Conservation (phyloP, 2,329 filamentous ascomycete species). For the Nannizziopsis barbatae region DNA sequence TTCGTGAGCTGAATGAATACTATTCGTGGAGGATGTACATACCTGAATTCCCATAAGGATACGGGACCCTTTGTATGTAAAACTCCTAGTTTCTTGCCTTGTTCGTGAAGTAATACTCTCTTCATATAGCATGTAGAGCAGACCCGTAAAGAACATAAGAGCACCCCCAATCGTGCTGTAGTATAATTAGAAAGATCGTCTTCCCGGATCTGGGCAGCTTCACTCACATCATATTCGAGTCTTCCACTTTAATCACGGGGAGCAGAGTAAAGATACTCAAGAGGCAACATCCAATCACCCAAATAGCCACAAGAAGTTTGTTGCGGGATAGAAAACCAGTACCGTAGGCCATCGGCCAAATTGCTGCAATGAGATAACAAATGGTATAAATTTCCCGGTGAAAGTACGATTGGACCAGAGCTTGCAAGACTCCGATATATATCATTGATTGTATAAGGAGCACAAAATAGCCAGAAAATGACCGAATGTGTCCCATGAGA, state of each 20-base stretch:
- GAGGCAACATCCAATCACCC: conserved; percentile 62
- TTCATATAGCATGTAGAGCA: conserved; percentile 71
- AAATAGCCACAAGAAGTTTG: conserved; percentile 52
- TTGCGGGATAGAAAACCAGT: conserved; percentile 59
- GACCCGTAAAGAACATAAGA: conserved; percentile 64
- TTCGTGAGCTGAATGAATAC: conserved; percentile 8
- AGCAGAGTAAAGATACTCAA: conserved; percentile 91
- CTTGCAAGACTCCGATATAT: conserved; percentile 67
- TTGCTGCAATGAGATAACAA: conserved; percentile 61
- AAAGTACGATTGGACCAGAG: conserved; percentile 81
- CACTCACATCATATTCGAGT: conserved; percentile 59
- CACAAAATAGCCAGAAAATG: conserved; percentile 45
- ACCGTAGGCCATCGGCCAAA: conserved; percentile 72
- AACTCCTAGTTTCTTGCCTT: conserved; percentile 13
- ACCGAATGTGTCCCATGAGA: conserved; percentile 58
- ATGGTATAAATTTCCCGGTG: conserved; percentile 75
- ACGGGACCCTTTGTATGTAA: conserved; percentile 28
- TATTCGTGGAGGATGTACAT: conserved; percentile 6
- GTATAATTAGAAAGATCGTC: conserved; percentile 15
- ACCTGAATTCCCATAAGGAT: conserved; percentile 39
- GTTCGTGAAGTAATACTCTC: conserved; percentile 45
- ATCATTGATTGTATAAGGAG: conserved; percentile 53
- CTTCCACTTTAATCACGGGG: conserved; percentile 74
- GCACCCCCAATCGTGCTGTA: conserved; percentile 59
- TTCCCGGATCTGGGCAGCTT: background rate